A percentile compares a stretch with the other conserved stretches of the same genome.
Evolutionary conservation across 2,329 filamentous ascomycete genomes (phyloP).

Genomic region (Fusarium annulatum): DNA sequence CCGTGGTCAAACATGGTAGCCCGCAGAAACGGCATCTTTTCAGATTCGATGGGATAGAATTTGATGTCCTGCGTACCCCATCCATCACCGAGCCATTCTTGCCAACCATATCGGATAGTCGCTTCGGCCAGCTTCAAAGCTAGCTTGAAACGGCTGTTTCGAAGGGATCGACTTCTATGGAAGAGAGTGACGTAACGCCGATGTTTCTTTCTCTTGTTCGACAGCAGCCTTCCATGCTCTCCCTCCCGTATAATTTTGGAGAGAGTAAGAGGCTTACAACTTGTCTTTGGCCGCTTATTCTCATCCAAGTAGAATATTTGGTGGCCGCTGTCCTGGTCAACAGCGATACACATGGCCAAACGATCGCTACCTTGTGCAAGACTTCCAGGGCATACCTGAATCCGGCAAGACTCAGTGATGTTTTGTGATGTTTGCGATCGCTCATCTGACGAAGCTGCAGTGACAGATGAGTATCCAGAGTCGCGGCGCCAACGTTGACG

Average conservation of each 20-base stretch:
- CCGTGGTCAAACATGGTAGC: background rate
- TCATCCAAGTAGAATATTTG: slow-evolving; percentile 9
- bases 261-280: background rate
- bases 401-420: background rate
- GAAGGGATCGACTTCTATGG: background rate
- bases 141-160: background rate
- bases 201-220: background rate
- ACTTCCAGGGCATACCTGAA: slow-evolving; percentile 15
- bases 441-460: background rate
- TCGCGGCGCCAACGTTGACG: background rate
- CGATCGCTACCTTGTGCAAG: slow-evolving; percentile 5
- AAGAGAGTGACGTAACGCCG: background rate
- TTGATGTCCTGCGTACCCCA: slow-evolving; percentile 2
- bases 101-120: slow-evolving; percentile 14
- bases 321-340: background rate
- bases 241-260: slow-evolving; percentile 3
- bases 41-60: slow-evolving; percentile 9
- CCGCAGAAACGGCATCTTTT: slow-evolving; percentile 3
- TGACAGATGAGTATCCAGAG: slow-evolving; percentile 9
- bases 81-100: slow-evolving; percentile 10
- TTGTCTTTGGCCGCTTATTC: background rate
- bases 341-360: slow-evolving; percentile 17
- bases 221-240: background rate
- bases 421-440: background rate
- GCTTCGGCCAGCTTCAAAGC: slow-evolving; percentile 13